Percentiles rank a stretch among this genome's conserved stretches.
phyloP scores from a whole-genome alignment of 495 filamentous ascomycete genomes.

The Penicillium cataractarum region DNA sequence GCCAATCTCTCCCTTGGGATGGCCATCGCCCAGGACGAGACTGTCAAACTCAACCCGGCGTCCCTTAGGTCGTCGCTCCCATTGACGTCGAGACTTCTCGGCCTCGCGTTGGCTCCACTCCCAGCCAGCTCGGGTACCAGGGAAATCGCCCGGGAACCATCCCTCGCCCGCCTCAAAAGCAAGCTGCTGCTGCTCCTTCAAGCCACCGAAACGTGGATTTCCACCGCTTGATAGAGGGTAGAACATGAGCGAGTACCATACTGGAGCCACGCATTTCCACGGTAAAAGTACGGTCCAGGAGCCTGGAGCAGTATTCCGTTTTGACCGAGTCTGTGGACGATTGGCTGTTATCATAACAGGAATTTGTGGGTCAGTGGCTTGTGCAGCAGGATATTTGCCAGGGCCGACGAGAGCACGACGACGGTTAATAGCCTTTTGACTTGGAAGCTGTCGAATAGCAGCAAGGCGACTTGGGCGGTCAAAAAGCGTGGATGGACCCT shows the following conservation, averaged over 20 bases:
- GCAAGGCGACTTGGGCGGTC: conserved; percentile 64
- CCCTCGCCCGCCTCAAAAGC: conserved; percentile 76
- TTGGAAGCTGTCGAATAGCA: conserved; percentile 67
- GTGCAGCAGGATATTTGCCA: conserved; percentile 62
- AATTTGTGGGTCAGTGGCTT: conserved; percentile 74
- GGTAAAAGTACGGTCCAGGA: conserved; percentile 86
- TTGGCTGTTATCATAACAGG: conserved; percentile 75
- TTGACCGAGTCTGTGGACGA: conserved; percentile 42
- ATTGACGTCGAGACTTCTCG: conserved; percentile 60
- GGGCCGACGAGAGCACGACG: conserved; percentile 70
- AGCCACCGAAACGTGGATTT: conserved; percentile 79
- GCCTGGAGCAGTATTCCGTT: conserved; percentile 56
- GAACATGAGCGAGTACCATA: conserved; percentile 89
- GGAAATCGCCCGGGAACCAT: conserved; percentile 90
- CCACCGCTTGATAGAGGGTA: conserved; percentile 80
- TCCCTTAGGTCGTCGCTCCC: conserved; percentile 81
- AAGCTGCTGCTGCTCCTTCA: conserved; percentile 79
- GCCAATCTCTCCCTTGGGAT: conserved; percentile 79
- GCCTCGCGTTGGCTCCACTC: conserved; percentile 74
- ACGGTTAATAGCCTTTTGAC: conserved; percentile 85
- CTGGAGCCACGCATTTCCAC: conserved; percentile 84
- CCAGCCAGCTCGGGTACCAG: conserved; percentile 78
- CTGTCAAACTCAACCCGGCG: conserved; percentile 77
- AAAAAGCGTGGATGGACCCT: conserved; percentile 64
- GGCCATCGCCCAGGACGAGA: conserved; percentile 71